Evolutionary conservation across 2,329 filamentous ascomycete genomes (phyloP), one percentile per base, ranked within the genome.

Genomic region (Ophiostoma sp.): DNA sequence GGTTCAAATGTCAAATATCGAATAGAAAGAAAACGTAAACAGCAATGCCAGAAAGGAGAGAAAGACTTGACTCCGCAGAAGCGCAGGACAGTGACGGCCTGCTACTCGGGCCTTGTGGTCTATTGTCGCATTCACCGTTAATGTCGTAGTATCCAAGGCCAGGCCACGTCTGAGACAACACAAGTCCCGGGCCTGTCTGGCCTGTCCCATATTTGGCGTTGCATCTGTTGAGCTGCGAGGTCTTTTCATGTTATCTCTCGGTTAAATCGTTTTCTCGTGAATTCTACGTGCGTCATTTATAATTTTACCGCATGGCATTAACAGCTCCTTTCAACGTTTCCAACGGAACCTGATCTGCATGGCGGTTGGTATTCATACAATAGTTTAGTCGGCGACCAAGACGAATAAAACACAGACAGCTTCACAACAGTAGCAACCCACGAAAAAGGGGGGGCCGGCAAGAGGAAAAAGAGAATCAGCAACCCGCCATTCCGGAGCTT

Each of bases 151-250:
- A 10, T 39, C 35, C 62, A 39, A 39, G 33, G 35, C 35, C 62
- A 65, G 62, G 33, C 33, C 60, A 35, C 33, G 35, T 65, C 62
- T 39, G 33, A 65, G 62, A 65, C 62, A 39, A 20, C 13, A 20
- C 35, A 39, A 57, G 52, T 27, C 52, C 23, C 27, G 23, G n/a
- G 52, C n/a, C 31, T 57, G n/a, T 23, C 31, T 27, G 52, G 52
- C 52, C 52, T 57, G 52, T 23, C 52, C 52, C n/a, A 23, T 27
- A 15, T 27, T 27, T 39, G 36, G 33, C 62, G 13, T 23, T 65
- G 35, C 60, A 65, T 39, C 35, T 65, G 62, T 65, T 65, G 62
- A 39, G 62, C 62, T 65, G 62, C 62, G n/a, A 17, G 13, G 52
- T 57, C 52, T 27, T 57, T 57, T 8, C 15, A 10, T 27, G 52